These are phyloP conservation scores for Fagus sylvatica DNA, from an alignment of 306 rosid species.

Conservation along the genomic window DNA sequence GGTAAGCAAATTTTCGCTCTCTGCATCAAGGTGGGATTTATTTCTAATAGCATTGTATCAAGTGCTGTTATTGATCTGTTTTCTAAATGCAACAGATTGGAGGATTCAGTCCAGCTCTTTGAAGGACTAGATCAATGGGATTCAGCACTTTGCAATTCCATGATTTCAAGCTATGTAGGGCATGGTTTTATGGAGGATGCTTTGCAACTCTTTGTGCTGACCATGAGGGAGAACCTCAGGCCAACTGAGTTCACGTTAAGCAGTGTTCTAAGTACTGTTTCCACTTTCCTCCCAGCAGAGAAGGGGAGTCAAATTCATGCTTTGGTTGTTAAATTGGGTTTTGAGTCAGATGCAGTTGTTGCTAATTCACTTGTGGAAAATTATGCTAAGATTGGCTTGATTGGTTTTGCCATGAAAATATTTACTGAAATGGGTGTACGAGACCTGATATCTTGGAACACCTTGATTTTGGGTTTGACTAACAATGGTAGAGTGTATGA, in stretches of 20 bases:
- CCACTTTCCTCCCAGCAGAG: constrained; percentile 51
- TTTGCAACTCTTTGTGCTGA: constrained; percentile 49
- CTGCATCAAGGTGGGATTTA: constrained; percentile 72
- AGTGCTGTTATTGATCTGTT: constrained; percentile 83
- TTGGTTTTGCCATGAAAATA: constrained; percentile 52
- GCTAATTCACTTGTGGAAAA: constrained; percentile 67
- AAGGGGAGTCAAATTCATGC: constrained; percentile 68
- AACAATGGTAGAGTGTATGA: constrained; percentile 48
- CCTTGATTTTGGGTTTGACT: constrained; percentile 64
- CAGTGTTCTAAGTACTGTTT: constrained; percentile 59
- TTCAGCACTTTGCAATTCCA: constrained; percentile 62
- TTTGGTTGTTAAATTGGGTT: constrained; percentile 63
- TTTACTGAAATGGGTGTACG: constrained; percentile 44
- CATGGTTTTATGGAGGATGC: constrained; percentile 56
- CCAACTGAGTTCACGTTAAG: constrained; percentile 72
- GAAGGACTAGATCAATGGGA: constrained; percentile 57
- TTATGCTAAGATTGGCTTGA: constrained; percentile 68
- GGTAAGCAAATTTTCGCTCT: constrained; percentile 77
- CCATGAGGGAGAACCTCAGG: constrained; percentile 64
- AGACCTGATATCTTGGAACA: constrained; percentile 85
- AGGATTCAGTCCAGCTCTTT: constrained; percentile 60
- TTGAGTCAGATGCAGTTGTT: constrained; percentile 62
- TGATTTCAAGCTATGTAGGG: constrained; percentile 74
- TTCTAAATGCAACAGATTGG: constrained; percentile 88
- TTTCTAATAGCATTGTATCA: constrained; percentile 66